Evolutionary conservation across 2,329 filamentous ascomycete species (phyloP), one percentile per base, ranked within the genome.

Genomic region (Grosmannia huntii): DNA sequence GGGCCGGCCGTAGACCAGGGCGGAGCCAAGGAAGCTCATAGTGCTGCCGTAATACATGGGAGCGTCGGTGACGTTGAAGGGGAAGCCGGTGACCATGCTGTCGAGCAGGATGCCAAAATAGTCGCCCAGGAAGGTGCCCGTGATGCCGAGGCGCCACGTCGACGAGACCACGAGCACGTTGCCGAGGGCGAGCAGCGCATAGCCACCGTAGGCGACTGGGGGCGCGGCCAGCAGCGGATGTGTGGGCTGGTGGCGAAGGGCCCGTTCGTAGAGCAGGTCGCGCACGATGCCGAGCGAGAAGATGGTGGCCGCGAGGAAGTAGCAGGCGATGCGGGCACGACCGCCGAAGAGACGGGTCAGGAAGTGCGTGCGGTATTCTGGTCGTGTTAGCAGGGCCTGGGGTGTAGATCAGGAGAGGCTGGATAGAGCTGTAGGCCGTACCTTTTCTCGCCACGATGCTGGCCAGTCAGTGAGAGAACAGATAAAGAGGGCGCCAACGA

Each of bases 31-130:
- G 74, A 99, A 99, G 74, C 87, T 92, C 80, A 95, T 79, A 27
- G 92, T 94, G 62, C 86, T 90, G 60, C 94, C 94, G 75, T 90
- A 88, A 77, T 99, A 99, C 94, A 99, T 99, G 62, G 94, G 94
- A 56, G 90, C 87, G 64, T 84, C 82, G 57, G 86, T 91, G 61
- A 97, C 80, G 72, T 88, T 97, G 80, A 99, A 99, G 2, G 94
- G 94, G 70, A 99, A 99, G 16, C 89, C 87, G 14, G 90, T 95
- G 56, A 99, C 91, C 67, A 92, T 92, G 65, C 86, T 76, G 69
- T 97, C 92, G 90, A 96, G 95, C 64, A 99, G 79, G 70, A 97
- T 96, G 65, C 94, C 94, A 70, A 97, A 99, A 78, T 99, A 99
- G 76, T 99, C 94, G 65, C 94, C 94, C 41, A 99, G 78, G 70